Percentiles rank a stretch among this genome's conserved stretches.
Conservation (phyloP, 1,139 yeast genomes). For the Geotrichum candidum region DNA sequence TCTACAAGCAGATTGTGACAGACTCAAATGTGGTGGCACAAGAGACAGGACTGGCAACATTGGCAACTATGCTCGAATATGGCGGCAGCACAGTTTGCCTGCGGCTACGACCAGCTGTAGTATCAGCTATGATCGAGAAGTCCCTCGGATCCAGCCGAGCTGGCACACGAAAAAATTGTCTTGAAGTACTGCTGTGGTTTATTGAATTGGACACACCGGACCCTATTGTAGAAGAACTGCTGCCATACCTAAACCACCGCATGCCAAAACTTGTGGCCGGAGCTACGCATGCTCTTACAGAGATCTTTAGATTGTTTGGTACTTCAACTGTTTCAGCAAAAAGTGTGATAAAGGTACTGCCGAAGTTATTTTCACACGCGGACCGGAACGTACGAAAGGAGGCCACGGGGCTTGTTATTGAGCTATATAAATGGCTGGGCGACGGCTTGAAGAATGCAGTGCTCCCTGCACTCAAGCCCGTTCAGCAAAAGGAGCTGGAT, state of each 20-base stretch:
- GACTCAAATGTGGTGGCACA: conserved; percentile 92
- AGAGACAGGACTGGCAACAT: conserved; percentile 64
- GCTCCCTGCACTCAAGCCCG: conserved; percentile 75
- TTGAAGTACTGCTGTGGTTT: conserved; percentile 57
- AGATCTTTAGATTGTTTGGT: conserved; percentile 63
- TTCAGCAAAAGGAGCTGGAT: conserved; percentile 81
- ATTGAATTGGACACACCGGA: conserved; percentile 65
- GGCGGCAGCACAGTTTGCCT: conserved; percentile 47
- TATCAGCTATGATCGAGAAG: conserved; percentile 66
- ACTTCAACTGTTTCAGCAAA: conserved; percentile 59
- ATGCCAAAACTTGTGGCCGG: conserved; percentile 79
- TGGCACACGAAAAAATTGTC: conserved; percentile 62
- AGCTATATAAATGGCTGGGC: conserved; percentile 73
- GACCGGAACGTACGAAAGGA: conserved; percentile 83
- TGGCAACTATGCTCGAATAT: conserved; percentile 51
- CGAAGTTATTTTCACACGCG: conserved; percentile 75
- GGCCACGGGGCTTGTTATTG: conserved; percentile 63
- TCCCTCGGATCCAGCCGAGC: conserved; percentile 75
- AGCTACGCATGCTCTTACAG: conserved; percentile 50
- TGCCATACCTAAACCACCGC: conserved; percentile 56
- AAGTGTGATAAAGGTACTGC: conserved; percentile 51
- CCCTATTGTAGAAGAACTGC: conserved; percentile 58
- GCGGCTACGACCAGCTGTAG: conserved; percentile 40
- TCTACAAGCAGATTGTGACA: conserved; percentile 50
- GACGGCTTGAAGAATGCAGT: conserved; percentile 53